Evolutionary conservation across 2,329 filamentous ascomycete genomes (phyloP), one percentile per base, ranked within the genome.

Genomic region (Alternaria burnsii): DNA sequence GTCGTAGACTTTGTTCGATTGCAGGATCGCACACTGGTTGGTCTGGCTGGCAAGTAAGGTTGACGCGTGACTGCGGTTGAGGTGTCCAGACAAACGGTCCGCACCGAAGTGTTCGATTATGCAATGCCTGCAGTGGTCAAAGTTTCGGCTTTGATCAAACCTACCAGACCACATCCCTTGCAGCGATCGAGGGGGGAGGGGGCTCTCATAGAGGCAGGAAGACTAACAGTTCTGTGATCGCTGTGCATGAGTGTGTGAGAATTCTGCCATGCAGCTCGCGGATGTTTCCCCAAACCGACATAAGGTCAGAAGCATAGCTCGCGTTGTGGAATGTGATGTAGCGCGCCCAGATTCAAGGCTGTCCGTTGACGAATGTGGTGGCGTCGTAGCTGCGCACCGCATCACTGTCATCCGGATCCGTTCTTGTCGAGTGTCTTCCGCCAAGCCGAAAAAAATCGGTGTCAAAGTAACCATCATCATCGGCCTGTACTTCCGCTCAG

Each of bases 51-150:
- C 32, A 24, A 24, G 30, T 50, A 50, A 50, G 20, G 32, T 50
- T 50, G 46, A 50, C 46, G 34, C 30, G 46, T 50, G 36, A 50
- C 32, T 50, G 32, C 32, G 46, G 30, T 36, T 38, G 46, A 36
- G 14, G 16, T 50, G 20, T 38, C 46, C 46, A 50, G 46, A 24
- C 30, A 50, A 50, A 50, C 46, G 46, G 46, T 50, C 46, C 46
- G 46, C 46, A 50, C 46, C 46, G 46, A 50, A 38, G 32, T 50
- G 46, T 50, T 50, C 46, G 20, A 50, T 50, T 11, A 36, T 36
- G 46, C 46, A 50, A 50, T 50, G 46, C 46, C 46, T 50, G 32
- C 46, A 24, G 32, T 50, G 46, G 30, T 38, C 30, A 26, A 50
- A 50, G 20, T 50, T 50, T 38, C 46, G 30, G 32, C 46, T 26